Conservation (phyloP, 495 filamentous ascomycete species). For the Aspergillus nidulans region DNA sequence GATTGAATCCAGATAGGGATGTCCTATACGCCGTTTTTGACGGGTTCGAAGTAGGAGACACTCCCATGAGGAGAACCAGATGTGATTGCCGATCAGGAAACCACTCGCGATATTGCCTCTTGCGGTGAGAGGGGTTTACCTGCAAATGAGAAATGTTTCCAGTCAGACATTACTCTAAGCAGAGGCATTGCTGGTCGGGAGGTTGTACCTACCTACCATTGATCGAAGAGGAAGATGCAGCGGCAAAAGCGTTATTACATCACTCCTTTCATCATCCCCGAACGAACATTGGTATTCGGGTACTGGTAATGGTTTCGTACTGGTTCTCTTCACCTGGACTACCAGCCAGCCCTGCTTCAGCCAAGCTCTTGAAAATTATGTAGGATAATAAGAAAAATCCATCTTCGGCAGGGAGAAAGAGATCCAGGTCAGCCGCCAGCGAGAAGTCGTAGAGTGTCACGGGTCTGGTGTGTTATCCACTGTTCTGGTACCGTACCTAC, state of each 20-base stretch:
- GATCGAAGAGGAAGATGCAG: neutral
- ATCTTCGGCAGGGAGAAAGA: neutral
- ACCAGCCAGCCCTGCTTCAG: neutral
- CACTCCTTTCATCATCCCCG: neutral
- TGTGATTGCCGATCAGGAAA: too few species aligned
- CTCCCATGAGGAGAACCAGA: too few species aligned
- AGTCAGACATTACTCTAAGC: too few species aligned
- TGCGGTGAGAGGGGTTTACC: too few species aligned
- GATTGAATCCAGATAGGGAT: neutral
- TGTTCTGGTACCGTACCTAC: neutral
- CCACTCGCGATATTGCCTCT: too few species aligned
- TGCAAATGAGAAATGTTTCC: too few species aligned
- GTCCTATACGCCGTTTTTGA: neutral
- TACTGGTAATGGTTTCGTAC: neutral
- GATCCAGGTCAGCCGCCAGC: neutral
- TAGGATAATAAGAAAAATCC: too few species aligned
- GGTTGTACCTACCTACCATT: too few species aligned
- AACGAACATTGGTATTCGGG: neutral
- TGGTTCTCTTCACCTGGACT: neutral
- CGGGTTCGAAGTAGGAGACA: neutral
- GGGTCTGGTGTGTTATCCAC: neutral
- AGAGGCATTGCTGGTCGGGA: neutral
- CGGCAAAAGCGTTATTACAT: constrained; percentile 4
- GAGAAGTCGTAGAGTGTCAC: neutral
- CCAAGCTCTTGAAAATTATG: neutral